phyloP scores from a whole-genome alignment of 2,329 filamentous ascomycete genomes.

The Colletotrichum musicola region DNA sequence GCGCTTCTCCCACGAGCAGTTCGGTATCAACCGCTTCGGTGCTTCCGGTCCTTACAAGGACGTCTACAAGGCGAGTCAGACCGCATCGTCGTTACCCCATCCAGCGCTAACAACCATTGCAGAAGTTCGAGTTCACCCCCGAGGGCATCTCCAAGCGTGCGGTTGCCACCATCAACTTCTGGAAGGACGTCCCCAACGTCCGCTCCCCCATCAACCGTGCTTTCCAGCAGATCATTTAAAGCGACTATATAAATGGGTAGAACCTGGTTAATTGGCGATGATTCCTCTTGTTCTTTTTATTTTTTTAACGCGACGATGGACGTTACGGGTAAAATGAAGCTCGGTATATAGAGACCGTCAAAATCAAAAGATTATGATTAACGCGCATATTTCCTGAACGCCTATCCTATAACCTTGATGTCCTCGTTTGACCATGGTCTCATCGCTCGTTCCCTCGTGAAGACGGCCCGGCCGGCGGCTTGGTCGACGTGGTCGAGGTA shows the following conservation, averaged over 20 bases:
- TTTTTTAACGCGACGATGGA: conserved; percentile 37
- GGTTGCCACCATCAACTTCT: conserved; percentile 92
- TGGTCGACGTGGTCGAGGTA: not conserved
- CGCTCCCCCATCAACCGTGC: conserved; percentile 97
- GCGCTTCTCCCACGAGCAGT: conserved; percentile 99
- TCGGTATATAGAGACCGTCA: conserved; percentile 40
- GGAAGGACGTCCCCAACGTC: conserved; percentile 91
- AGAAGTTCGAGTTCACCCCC: conserved; percentile 99
- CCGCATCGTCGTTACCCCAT: not conserved
- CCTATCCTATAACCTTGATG: conserved; percentile 19
- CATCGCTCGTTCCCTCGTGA: conserved; percentile 29
- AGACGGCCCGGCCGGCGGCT: not conserved
- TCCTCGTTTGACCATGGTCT: conserved; percentile 18
- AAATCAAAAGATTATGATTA: conserved; percentile 41
- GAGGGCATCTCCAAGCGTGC: conserved; percentile 98
- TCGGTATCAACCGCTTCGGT: conserved; percentile 98
- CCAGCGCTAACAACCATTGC: conserved; percentile 53
- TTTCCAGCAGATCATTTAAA: conserved; percentile 96
- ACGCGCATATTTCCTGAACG: conserved; percentile 32
- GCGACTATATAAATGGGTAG: conserved; percentile 29
- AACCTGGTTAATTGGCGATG: conserved; percentile 38
- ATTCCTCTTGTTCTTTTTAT: conserved; percentile 18
- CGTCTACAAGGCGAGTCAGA: conserved; percentile 83
- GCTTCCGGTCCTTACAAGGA: conserved; percentile 97
- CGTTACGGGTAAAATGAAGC: conserved; percentile 38